Base-by-base conservation (phyloP, 176 grass and related monocot species). In the Otatea glauca region DNA sequence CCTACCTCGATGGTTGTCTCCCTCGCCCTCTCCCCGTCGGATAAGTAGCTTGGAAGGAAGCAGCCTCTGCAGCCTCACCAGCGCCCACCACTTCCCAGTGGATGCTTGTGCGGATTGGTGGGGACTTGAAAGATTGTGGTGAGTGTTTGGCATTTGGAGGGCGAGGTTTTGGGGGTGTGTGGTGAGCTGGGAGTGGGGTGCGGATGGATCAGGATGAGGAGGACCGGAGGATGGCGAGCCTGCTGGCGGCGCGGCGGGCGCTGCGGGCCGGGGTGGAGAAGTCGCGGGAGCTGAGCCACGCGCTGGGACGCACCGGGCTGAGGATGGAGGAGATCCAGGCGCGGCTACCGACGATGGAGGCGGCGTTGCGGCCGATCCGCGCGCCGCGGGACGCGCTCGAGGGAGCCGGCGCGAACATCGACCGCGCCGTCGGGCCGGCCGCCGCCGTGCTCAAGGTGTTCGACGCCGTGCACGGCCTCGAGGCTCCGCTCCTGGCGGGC, bases 381-480 rank as follows among this genome's bases (percentile, higher is more conserved):
- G 96, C 96, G 0, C 44, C 88, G 34, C 76, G 63, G 2, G 91
- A 79, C 11, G 89, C 89, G 41, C 88, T 98, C 2, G 59, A 77
- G 9, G 73, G 64, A 1, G 96, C 92, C 0, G 92, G 89, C 0
- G 16, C 67, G 7, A 54, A 90, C 88, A 95, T 98, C 79, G 91
- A 95, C 89, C 92, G 89, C 38, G 95, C 95, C 8, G 85, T 98
- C 17, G 89, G 87, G 0, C 95, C 95, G 3, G 92, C 95, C 2
- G 91, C 95, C 0, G 92, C 92, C 4, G 95, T 98, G 0, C 95
- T 98, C 76, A 95, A 95, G 95, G 92, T 98, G 43, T 98, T 98
- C 66, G 95, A 98, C 68, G 95, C 95, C 17, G 92, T 98, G 38
- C 95, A 98, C 78, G 95, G 91, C 38, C 92, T 98, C 35, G 95